phyloP scores from a whole-genome alignment of 1,139 yeast species.

The Pneumocystis canis region DNA sequence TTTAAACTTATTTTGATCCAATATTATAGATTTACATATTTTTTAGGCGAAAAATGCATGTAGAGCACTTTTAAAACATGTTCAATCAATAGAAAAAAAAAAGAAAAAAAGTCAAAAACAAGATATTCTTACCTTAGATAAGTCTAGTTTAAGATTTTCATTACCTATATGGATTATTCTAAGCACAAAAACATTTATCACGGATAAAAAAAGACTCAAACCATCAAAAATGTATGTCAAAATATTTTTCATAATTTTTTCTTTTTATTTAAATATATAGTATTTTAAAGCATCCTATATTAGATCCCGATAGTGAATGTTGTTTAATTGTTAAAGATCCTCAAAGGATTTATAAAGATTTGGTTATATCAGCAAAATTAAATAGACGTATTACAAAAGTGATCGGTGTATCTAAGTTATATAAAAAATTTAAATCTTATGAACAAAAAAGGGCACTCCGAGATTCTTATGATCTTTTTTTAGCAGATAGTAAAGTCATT shows the following conservation, averaged over 20 bases:
- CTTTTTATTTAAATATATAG: constrained; percentile 2
- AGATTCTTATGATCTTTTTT: constrained; percentile 43
- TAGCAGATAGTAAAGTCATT: constrained; percentile 70
- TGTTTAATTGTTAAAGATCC: constrained; percentile 67
- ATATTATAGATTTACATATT: background rate
- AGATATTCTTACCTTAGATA: constrained; percentile 43
- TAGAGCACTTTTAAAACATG: background rate
- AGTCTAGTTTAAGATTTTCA: constrained; percentile 25
- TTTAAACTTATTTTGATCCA: background rate
- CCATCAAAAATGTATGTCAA: constrained; percentile 40
- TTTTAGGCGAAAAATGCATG: background rate
- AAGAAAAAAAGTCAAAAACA: constrained; percentile 17
- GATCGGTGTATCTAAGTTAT: constrained; percentile 30
- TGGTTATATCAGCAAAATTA: constrained; percentile 35
- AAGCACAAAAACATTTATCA: constrained; percentile 47
- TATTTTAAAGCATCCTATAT: constrained; percentile 37
- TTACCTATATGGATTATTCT: constrained; percentile 38
- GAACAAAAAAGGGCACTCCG: constrained; percentile 30
- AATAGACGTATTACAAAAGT: constrained; percentile 24
- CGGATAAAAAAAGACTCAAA: constrained; percentile 52
- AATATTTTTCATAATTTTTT: background rate
- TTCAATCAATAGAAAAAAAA: constrained; percentile 1
- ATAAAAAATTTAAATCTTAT: constrained; percentile 31
- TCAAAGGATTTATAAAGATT: constrained; percentile 43
- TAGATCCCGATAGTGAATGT: constrained; percentile 31